phyloP scores from a whole-genome alignment of 2,329 filamentous ascomycete genomes.

The Cladorrhinum sp. region DNA sequence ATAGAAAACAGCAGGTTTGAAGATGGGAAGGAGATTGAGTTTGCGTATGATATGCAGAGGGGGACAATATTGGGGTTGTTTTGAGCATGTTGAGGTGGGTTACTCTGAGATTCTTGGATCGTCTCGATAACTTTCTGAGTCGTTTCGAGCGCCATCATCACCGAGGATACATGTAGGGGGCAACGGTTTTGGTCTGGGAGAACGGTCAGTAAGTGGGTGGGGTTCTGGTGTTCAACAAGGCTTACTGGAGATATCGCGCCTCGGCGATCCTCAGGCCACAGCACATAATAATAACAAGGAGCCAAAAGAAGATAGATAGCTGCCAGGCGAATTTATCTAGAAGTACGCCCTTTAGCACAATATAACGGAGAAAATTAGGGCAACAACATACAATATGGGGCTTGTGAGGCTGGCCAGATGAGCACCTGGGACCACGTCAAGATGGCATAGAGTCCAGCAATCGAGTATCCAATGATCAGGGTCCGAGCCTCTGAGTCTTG shows the following conservation, averaged over 20 bases:
- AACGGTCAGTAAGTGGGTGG: neutral
- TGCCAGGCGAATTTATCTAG: slow-evolving; percentile 12
- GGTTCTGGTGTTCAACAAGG: neutral
- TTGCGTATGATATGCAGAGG: slow-evolving; percentile 20
- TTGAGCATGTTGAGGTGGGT: neutral
- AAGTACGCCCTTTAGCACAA: neutral
- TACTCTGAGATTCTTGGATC: neutral
- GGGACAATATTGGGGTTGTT: slow-evolving; percentile 15
- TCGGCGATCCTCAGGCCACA: neutral
- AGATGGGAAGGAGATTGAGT: slow-evolving; percentile 15
- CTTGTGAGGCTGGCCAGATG: slow-evolving; percentile 50
- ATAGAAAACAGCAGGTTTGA: slow-evolving; percentile 6
- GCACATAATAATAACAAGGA: slow-evolving; percentile 11
- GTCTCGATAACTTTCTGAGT: neutral
- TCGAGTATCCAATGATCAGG: slow-evolving; percentile 46
- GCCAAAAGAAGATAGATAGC: slow-evolving; percentile 10
- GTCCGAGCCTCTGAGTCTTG: slow-evolving; percentile 49
- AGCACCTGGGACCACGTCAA: slow-evolving; percentile 51
- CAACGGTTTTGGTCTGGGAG: neutral
- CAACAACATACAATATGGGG: slow-evolving; percentile 42
- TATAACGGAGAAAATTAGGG: neutral
- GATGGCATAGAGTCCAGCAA: slow-evolving; percentile 49
- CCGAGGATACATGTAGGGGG: too few species aligned
- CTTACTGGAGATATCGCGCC: neutral
- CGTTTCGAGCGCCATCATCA: neutral